Conservation (phyloP, 2,329 filamentous ascomycete genomes). For the Xylariaceae sp. region DNA sequence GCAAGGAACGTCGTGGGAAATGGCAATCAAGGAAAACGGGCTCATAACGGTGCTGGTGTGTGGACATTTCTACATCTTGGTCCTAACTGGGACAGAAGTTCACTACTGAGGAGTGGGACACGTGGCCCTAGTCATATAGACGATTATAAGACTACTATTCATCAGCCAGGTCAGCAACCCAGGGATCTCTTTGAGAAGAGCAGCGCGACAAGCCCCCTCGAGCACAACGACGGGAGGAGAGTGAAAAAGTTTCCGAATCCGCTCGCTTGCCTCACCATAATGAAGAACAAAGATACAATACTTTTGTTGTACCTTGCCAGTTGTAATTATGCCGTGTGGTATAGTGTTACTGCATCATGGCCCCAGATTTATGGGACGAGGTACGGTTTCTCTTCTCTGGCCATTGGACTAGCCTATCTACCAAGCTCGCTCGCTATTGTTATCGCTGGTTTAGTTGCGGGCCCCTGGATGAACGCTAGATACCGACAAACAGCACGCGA, state of each 20-base stretch:
- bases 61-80: neutral
- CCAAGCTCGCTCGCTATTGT: conserved; percentile 3
- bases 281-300: conserved; percentile 3
- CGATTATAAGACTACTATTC: neutral
- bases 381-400: conserved; percentile 2
- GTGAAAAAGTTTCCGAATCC: conserved; percentile 2
- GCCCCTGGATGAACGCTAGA: conserved; percentile 7
- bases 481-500: conserved; percentile 7
- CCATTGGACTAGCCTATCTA: conserved; percentile 4
- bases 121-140: neutral
- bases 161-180: neutral
- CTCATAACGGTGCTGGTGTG: neutral
- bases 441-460: conserved; percentile 1
- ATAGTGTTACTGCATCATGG: conserved; percentile 4
- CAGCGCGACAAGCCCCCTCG: neutral
- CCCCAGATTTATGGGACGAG: conserved; percentile 5
- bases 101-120: no score
- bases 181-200: neutral
- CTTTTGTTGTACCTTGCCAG: conserved; percentile 4
- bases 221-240: neutral
- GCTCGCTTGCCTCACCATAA: conserved; percentile 4
- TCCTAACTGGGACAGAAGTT: neutral
- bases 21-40: neutral
- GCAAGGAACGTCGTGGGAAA: conserved; percentile 4
- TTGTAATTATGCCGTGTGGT: conserved; percentile 8